A percentile compares a stretch with the other conserved stretches of the same genome.
These are phyloP conservation scores for Populus hybrid DNA, from an alignment of 441 rosid genomes.

Conservation along the genomic window DNA sequence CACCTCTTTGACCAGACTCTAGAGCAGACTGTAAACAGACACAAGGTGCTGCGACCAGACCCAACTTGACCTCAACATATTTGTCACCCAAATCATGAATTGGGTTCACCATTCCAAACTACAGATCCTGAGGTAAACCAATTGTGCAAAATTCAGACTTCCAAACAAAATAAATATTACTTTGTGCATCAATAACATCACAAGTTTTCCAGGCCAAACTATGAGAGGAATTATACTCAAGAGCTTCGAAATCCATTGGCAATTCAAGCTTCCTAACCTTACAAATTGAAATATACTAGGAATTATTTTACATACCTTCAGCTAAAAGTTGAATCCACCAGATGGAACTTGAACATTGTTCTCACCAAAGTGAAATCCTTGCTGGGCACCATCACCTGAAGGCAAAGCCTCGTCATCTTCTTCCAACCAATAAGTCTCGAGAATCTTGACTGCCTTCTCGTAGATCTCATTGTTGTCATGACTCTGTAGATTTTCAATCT, in stretches of 20 bases:
- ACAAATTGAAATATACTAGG: neutral
- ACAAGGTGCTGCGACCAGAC: conserved; percentile 27
- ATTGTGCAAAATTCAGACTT: neutral
- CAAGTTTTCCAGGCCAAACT: neutral
- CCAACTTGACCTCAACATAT: conserved; percentile 19
- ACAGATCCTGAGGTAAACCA: conserved; percentile 18
- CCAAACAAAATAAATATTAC: neutral
- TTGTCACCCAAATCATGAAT: conserved; percentile 9
- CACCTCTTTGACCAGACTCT: conserved; percentile 29
- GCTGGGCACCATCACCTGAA: conserved; percentile 47
- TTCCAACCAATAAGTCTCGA: conserved; percentile 79
- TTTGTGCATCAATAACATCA: neutral
- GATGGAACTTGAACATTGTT: conserved; percentile 45
- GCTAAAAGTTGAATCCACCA: conserved; percentile 72
- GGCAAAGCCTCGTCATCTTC: conserved; percentile 63
- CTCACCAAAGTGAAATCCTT: conserved; percentile 59
- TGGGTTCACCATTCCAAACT: neutral
- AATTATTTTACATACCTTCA: conserved; percentile 25
- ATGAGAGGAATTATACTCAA: neutral
- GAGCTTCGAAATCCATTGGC: neutral
- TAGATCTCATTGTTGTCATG: conserved; percentile 33
- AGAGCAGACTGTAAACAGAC: conserved; percentile 28
- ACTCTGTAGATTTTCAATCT: conserved; percentile 66
- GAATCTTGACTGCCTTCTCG: conserved; percentile 68
- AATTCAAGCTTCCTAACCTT: neutral